phyloP scores from a whole-genome alignment of 106 monocot genomes.

The Dendrobium huoshanense region DNA sequence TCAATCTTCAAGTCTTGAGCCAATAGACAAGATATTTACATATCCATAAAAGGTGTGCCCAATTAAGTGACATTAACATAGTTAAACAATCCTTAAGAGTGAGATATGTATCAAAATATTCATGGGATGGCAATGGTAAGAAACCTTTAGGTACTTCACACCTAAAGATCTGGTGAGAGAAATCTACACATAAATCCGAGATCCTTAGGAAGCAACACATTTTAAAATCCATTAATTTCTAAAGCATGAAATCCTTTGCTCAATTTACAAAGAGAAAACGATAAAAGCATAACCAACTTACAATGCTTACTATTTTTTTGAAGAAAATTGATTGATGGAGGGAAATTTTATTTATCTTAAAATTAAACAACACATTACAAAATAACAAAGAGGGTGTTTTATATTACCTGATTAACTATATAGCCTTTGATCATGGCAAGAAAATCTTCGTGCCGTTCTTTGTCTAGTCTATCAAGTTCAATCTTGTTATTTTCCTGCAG shows the following conservation, averaged over 20 bases:
- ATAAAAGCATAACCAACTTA: background rate
- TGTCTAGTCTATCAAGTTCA: slow-evolving; percentile 61
- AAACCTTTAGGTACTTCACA: background rate
- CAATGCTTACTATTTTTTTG: background rate
- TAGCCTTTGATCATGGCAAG: slow-evolving; percentile 59
- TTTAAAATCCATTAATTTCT: background rate
- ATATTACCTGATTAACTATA: slow-evolving; percentile 50
- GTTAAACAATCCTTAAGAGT: background rate
- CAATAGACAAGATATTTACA: background rate
- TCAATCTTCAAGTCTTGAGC: background rate
- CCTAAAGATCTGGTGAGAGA: background rate
- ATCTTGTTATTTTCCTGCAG: slow-evolving; percentile 53
- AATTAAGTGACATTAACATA: background rate
- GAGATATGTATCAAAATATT: background rate
- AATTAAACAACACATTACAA: background rate
- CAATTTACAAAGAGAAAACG: background rate
- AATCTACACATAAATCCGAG: background rate
- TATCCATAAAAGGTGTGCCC: background rate
- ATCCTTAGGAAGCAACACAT: background rate
- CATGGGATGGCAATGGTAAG: background rate
- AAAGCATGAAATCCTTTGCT: background rate
- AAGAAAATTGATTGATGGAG: background rate
- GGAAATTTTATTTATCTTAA: too few species aligned
- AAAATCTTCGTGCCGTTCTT: slow-evolving; percentile 52
- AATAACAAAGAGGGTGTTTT: background rate